Evolutionary conservation across 306 rosid species (phyloP).

Genomic region (Pyrus betulifolia): DNA sequence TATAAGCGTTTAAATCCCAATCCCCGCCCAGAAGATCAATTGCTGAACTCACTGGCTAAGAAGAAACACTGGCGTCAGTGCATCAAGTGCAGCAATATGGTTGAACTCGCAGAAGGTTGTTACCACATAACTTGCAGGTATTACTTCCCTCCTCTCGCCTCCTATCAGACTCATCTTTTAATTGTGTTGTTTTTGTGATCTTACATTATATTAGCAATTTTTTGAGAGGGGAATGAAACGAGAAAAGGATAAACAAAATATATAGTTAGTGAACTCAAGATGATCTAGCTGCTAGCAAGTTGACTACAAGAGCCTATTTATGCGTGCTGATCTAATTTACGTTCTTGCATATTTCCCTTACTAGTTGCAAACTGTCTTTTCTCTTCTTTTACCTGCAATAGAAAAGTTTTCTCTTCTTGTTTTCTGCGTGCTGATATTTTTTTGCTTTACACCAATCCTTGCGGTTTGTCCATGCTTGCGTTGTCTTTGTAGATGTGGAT

Average conservation of each 20-base stretch:
- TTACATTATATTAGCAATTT: background rate
- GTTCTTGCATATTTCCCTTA: background rate
- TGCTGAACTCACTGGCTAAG: conserved; percentile 54
- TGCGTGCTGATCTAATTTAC: background rate
- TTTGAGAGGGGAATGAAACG: background rate
- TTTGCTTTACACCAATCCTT: background rate
- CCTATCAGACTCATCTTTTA: background rate
- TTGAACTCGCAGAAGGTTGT: conserved; percentile 86
- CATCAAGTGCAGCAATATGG: conserved; percentile 63
- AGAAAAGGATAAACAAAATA: background rate
- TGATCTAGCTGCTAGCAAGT: no score
- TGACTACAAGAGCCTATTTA: background rate
- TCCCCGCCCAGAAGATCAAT: conserved; percentile 43
- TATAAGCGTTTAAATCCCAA: conserved; percentile 38
- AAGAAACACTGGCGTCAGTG: conserved; percentile 69
- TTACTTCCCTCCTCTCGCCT: conserved; percentile 1
- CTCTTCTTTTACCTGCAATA: background rate
- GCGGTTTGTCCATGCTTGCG: background rate
- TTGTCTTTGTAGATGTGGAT: conserved; percentile 56
- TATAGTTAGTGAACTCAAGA: no score
- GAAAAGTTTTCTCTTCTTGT: no score
- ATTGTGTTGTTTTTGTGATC: background rate
- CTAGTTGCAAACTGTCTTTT: background rate
- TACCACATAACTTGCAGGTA: conserved; percentile 92
- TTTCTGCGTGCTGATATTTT: background rate